Conservation (phyloP, 768 basidiomycete genomes). For the Amanita molliuscula region DNA sequence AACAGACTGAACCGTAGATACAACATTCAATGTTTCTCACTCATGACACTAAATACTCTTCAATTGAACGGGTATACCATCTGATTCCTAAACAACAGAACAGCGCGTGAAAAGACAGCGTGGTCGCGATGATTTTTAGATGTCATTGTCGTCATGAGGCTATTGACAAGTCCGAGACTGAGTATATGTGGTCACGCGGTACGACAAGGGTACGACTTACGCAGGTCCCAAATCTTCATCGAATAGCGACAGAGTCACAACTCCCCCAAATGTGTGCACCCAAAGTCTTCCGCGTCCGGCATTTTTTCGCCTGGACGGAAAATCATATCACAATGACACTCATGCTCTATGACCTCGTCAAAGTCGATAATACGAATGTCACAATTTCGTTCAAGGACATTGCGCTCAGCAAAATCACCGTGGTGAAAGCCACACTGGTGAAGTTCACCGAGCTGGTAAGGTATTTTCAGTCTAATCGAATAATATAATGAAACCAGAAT, state of each 20-base stretch:
- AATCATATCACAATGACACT: conserved; percentile 19
- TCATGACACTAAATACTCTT: too few species aligned
- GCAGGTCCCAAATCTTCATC: conserved; percentile 19
- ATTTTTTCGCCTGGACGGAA: conserved; percentile 16
- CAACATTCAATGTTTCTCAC: too few species aligned
- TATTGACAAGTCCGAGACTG: too few species aligned
- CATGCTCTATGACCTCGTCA: too few species aligned
- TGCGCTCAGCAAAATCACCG: conserved; percentile 31
- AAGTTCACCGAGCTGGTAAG: conserved; percentile 22
- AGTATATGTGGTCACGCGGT: neutral
- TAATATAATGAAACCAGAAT: neutral
- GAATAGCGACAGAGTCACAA: conserved; percentile 17
- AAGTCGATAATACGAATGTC: conserved; percentile 30
- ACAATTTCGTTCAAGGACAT: conserved; percentile 24
- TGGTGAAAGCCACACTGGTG: conserved; percentile 25
- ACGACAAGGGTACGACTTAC: neutral
- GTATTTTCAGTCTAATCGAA: conserved; percentile 19
- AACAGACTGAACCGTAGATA: too few species aligned
- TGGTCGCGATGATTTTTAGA: too few species aligned
- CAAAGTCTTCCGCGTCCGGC: conserved; percentile 19
- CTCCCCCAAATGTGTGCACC: conserved; percentile 23
- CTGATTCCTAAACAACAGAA: too few species aligned
- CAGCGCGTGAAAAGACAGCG: too few species aligned
- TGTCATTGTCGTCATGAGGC: too few species aligned
- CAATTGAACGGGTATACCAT: too few species aligned